phyloP scores from a whole-genome alignment of 805 yeast genomes.

The Pichia ethanolica region DNA sequence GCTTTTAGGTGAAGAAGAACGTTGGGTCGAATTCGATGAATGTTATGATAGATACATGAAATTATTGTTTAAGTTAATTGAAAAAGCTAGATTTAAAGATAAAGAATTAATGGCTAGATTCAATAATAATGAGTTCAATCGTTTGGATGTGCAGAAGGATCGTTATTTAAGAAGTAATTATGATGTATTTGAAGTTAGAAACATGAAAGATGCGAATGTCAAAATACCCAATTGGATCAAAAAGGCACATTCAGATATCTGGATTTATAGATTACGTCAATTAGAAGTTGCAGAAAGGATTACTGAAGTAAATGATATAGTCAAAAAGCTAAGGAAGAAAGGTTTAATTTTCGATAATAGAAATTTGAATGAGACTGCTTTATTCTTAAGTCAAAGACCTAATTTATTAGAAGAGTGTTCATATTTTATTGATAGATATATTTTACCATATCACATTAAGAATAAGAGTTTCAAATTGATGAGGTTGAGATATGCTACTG shows the following conservation, averaged over 20 bases:
- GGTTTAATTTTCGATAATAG: slow-evolving; percentile 24
- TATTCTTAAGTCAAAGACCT: slow-evolving; percentile 16
- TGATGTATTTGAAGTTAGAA: slow-evolving; percentile 13
- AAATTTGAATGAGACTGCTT: slow-evolving; percentile 24
- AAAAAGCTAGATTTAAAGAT: slow-evolving; percentile 11
- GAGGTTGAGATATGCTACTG: slow-evolving; percentile 11
- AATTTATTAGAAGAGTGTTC: slow-evolving; percentile 18
- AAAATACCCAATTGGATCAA: slow-evolving; percentile 20
- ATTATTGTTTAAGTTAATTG: slow-evolving; percentile 13
- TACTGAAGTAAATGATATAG: slow-evolving; percentile 11
- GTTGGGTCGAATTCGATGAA: slow-evolving; percentile 28
- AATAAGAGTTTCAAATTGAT: slow-evolving; percentile 6
- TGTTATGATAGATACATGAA: slow-evolving; percentile 20
- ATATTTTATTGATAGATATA: slow-evolving; percentile 20
- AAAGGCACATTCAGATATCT: slow-evolving; percentile 21
- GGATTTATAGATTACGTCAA: slow-evolving; percentile 26
- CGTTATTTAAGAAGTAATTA: slow-evolving; percentile 1
- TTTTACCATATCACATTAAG: slow-evolving; percentile 21
- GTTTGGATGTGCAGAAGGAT: slow-evolving; percentile 5
- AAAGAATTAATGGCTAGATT: background rate
- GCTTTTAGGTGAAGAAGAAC: slow-evolving; percentile 24
- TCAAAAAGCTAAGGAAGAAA: slow-evolving; percentile 14
- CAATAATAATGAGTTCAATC: slow-evolving; percentile 4
- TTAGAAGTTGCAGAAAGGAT: slow-evolving; percentile 21
- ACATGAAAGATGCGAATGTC: slow-evolving; percentile 2